Conservation (phyloP, 768 basidiomycete genomes). For the Boletus vermiculosoides region DNA sequence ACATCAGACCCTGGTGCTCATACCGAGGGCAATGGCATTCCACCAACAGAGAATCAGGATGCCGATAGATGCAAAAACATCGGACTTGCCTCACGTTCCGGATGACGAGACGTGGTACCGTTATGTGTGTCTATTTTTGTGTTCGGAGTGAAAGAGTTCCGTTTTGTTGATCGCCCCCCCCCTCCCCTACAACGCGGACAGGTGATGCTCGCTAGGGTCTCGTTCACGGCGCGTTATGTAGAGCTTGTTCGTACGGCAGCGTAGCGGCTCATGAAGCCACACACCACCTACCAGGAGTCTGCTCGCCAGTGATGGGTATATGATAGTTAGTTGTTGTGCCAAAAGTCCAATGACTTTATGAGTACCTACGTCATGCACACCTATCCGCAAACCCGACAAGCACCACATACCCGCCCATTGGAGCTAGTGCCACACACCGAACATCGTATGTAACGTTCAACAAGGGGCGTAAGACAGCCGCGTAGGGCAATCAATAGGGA, state of each 20-base stretch:
- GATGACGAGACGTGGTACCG: constrained; percentile 38
- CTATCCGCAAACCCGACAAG: no score
- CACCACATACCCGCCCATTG: no score
- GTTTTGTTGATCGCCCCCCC: background rate
- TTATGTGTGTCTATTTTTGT: constrained; percentile 21
- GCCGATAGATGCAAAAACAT: constrained; percentile 30
- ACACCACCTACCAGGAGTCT: background rate
- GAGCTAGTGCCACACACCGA: no score
- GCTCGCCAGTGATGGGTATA: background rate
- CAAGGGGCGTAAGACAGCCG: background rate
- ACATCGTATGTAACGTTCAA: background rate
- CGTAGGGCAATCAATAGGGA: background rate
- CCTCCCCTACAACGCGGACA: background rate
- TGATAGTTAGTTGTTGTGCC: background rate
- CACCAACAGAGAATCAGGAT: constrained; percentile 18
- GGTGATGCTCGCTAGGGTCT: constrained; percentile 15
- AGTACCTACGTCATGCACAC: no score
- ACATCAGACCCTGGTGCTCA: background rate
- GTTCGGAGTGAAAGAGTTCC: background rate
- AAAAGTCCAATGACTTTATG: background rate
- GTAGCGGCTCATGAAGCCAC: background rate
- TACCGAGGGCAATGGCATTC: background rate
- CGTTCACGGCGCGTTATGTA: constrained; percentile 21
- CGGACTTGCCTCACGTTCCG: constrained; percentile 35
- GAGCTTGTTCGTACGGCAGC: constrained; percentile 14